Evolutionary conservation across 163 green algal genomes (phyloP), one percentile per base, ranked within the genome.

Genomic region (Scenedesmus sp.): DNA sequence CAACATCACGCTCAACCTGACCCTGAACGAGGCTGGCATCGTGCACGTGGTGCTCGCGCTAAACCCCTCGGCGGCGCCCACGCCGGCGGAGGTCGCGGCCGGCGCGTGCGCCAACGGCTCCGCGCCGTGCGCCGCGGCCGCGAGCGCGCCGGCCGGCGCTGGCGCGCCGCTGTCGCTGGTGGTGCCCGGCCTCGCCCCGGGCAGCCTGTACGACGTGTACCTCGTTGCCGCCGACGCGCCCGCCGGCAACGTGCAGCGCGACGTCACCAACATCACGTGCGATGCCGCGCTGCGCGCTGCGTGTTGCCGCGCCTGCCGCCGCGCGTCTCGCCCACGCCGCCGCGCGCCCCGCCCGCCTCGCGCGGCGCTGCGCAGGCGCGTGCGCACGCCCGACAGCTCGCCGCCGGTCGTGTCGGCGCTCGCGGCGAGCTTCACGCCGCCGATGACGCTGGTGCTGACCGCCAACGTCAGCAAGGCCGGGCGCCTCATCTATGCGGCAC

Each of bases 301-400:
- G 28, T 15, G 26, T 13, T 11, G 2, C 4, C 4, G 13, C 20
- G 0, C 2, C 47, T 75, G 3, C 44, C 29, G 29, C n/a, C n/a
- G 7, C 39, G 7, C 10, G 39, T 48, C 7, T 53, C 26, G 14
- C 48, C 11, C 1, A 47, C 39, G 39, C 10, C 10, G 10, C 10
- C 39, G 39, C 39, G 39, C n/a, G n/a, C n/a, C n/a, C n/a, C n/a
- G n/a, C n/a, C 28, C 36, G 10, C 57, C 9, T n/a, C 33, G 24
- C n/a, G 15, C 14, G 57, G 0, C 57, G 28, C 36, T 75, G 64
- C n/a, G n/a, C 75, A 82, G 75, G 5, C 18, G 34, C 18, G 58
- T 87, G 4, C 77, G 82, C 31, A 82, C 75, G 20, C 47, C 48
- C 9, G 82, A 87, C 78, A 83, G 58, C 24, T 48, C 26, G 3